Percentiles rank a stretch among this genome's conserved stretches.
These are phyloP conservation scores for Scedosporium apiospermum DNA, from an alignment of 2,329 filamentous ascomycete species.

Conservation along the genomic window DNA sequence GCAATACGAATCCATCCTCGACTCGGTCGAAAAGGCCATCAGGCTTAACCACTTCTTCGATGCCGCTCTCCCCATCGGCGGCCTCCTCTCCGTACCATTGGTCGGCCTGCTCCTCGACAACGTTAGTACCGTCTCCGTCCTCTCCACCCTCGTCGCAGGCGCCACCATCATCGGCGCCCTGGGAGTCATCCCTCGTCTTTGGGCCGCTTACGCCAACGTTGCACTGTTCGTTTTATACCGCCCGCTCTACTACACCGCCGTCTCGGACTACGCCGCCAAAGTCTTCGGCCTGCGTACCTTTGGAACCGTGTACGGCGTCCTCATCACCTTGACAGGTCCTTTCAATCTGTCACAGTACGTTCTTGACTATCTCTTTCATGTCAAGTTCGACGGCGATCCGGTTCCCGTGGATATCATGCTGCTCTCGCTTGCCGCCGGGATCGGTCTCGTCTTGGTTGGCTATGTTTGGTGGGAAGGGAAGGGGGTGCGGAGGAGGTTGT, in stretches of 20 bases:
- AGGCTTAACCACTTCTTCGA: constrained; percentile 80
- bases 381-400: constrained; percentile 61
- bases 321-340: constrained; percentile 77
- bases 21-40: constrained; percentile 49
- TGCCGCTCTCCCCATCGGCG: constrained; percentile 65
- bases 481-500: constrained; percentile 20
- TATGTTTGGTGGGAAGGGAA: constrained; percentile 48
- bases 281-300: constrained; percentile 90
- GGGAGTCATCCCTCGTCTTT: constrained; percentile 58
- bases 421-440: constrained; percentile 46
- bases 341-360: constrained; percentile 78
- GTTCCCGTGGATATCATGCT: constrained; percentile 68
- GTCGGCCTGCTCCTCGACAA: constrained; percentile 74
- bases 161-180: constrained; percentile 70
- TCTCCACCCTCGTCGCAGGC: constrained; percentile 57
- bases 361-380: constrained; percentile 69
- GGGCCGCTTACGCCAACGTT: constrained; percentile 69
- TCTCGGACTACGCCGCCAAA: constrained; percentile 83
- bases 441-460: constrained; percentile 56
- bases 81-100: constrained; percentile 76
- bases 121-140: constrained; percentile 61
- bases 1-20: constrained; percentile 71
- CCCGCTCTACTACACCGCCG: constrained; percentile 83
- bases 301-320: constrained; percentile 85
- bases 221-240: constrained; percentile 75